A percentile compares a stretch with the other conserved stretches of the same genome.
phyloP scores from a whole-genome alignment of 2,329 filamentous ascomycete genomes.

The Colletotrichum acutatum region DNA sequence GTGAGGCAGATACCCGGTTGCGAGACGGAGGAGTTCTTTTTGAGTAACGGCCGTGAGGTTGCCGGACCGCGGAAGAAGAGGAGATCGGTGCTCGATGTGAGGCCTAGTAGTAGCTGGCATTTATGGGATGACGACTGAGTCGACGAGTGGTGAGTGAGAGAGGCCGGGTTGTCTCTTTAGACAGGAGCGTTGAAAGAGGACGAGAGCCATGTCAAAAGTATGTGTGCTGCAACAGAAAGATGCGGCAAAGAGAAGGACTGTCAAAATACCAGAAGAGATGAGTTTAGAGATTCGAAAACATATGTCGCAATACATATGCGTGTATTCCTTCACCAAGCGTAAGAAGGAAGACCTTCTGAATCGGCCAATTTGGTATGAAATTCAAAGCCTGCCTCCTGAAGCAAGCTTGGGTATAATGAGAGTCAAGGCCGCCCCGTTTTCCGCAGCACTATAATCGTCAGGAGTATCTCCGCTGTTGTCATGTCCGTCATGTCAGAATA shows the following conservation, averaged over 20 bases:
- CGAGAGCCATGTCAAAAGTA: neutral
- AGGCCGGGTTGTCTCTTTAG: neutral
- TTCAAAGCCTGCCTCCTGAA: slow-evolving; percentile 13
- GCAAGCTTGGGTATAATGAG: slow-evolving; percentile 29
- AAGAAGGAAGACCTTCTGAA: neutral
- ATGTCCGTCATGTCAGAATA: neutral
- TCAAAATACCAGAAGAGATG: neutral
- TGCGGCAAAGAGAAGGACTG: neutral
- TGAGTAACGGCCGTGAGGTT: slow-evolving; percentile 32
- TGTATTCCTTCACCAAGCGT: neutral
- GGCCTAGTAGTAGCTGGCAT: slow-evolving; percentile 31
- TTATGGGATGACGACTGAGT: slow-evolving; percentile 31
- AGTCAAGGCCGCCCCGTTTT: slow-evolving; percentile 11
- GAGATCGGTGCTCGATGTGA: slow-evolving; percentile 16
- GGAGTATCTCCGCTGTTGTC: slow-evolving; percentile 1
- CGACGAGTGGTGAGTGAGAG: neutral
- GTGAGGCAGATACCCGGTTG: slow-evolving; percentile 24
- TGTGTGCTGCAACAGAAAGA: neutral
- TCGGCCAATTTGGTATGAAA: neutral
- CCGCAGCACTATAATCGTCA: neutral
- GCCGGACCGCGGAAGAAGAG: slow-evolving; percentile 21
- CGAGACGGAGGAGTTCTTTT: slow-evolving; percentile 32
- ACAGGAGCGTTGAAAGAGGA: neutral
- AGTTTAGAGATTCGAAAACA: neutral
- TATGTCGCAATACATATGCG: neutral